These are phyloP conservation scores for Pseudogymnoascus sp. DNA, from an alignment of 2,329 filamentous ascomycete genomes.

Conservation along the genomic window DNA sequence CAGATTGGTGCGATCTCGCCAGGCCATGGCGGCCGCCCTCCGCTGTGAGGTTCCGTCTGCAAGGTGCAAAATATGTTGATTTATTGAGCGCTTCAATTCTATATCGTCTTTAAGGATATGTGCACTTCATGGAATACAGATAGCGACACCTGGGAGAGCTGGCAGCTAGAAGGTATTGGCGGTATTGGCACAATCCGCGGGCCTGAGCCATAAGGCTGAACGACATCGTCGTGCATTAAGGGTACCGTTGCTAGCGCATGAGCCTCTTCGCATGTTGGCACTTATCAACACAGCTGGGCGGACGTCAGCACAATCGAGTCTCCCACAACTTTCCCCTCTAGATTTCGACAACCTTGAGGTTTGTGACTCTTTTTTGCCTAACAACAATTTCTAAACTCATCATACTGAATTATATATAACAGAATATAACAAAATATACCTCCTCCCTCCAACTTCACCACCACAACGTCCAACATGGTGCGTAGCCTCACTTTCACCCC, in stretches of 20 bases:
- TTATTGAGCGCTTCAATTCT: not conserved
- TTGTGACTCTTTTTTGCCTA: not conserved
- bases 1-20: conserved; percentile 99
- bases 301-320: conserved; percentile 9
- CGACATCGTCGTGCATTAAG: conserved; percentile 6
- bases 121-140: not conserved
- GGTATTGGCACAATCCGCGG: conserved; percentile 5
- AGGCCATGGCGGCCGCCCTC: conserved; percentile 61
- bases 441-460: not conserved
- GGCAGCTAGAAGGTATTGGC: conserved; percentile 5
- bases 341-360: conserved; percentile 6
- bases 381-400: not conserved
- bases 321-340: conserved; percentile 8
- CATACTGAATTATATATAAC: not conserved
- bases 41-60: conserved; percentile 1
- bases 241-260: conserved; percentile 4
- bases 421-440: conserved; percentile 3
- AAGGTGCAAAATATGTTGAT: conserved; percentile 1
- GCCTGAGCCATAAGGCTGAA: conserved; percentile 8
- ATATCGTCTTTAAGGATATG: not conserved
- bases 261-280: conserved; percentile 4
- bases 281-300: conserved; percentile 8
- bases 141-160: not conserved
- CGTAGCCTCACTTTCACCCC: conserved; percentile 21
- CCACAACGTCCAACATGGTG: conserved; percentile 21